Base-by-base conservation (phyloP, 1,284 basidiomycete species). In the Wallemia mellicola region DNA sequence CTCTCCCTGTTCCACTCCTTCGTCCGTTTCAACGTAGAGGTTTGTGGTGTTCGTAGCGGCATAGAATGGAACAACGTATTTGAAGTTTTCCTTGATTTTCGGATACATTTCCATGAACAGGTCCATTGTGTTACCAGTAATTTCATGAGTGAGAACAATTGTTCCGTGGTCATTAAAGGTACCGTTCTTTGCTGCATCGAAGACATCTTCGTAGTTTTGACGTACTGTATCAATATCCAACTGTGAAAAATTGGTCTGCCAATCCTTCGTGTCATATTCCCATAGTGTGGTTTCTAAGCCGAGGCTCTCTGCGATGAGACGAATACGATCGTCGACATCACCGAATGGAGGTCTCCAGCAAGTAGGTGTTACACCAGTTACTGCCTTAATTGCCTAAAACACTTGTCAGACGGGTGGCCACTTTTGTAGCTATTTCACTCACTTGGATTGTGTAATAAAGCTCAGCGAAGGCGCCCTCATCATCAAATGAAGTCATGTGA, bases 241-340 rank as follows among this genome's bases (percentile, higher is more conserved):
- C 66, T 65, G 7, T 66, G 65, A 38, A 63, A 64, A 11, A 22
- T 22, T 22, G 19, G 30, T n/a, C 30, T 48, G 14, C 38, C 38
- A 74, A 65, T 74, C 73, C 38, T 72, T 64, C 11, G 71, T 69
- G 63, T 75, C 73, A 58, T 72, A 68, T 22, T 67, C 67, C 75
- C 75, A 77, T 30, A 75, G 65, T 59, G 74, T 68, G 14, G 71
- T 73, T 22, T 68, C 71, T 63, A 77, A 64, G 60, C 73, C 74
- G 28, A 77, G 67, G 2, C 64, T 67, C 1, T 66, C 60, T 26
- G 76, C 76, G 60, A 77, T 75, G 59, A 69, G 66, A 26, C 76
- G 70, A 33, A 77, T 70, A 27, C 75, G 71, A 66, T 76, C 73
- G 65, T 77, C 75, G 33, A 75, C 68, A 60, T 73, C 72, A 19